Evolutionary conservation across 2,329 filamentous ascomycete genomes (phyloP).

Genomic region (Sarocladium kiliense): DNA sequence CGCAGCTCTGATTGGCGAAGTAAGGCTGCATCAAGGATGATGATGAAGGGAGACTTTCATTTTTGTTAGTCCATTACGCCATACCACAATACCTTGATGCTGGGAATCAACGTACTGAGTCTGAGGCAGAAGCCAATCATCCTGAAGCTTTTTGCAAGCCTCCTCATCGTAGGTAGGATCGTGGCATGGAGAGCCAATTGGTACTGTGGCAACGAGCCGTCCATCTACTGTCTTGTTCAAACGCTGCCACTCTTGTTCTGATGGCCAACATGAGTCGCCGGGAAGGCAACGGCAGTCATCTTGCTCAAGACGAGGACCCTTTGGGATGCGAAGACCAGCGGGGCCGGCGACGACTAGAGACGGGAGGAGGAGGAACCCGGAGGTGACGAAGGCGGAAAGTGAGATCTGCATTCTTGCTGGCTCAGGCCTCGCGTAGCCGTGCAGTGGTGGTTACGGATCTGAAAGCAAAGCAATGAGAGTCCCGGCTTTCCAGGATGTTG

Average conservation of each 20-base stretch:
- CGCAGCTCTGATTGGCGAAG: constrained; percentile 32
- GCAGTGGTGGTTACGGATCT: too few species aligned
- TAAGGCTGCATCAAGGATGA: constrained; percentile 35
- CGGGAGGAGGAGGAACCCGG: background rate
- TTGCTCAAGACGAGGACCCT: too few species aligned
- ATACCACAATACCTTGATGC: background rate
- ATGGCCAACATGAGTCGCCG: constrained; percentile 48
- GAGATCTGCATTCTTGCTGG: constrained; percentile 7
- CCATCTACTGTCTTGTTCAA: constrained; percentile 49
- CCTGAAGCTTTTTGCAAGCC: constrained; percentile 35
- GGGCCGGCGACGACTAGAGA: background rate
- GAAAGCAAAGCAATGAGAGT: too few species aligned
- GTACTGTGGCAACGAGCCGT: constrained; percentile 43
- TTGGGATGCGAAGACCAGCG: background rate
- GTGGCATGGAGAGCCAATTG: constrained; percentile 47
- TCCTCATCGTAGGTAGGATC: constrained; percentile 38
- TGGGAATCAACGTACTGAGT: constrained; percentile 3
- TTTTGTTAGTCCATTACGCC: constrained; percentile 6
- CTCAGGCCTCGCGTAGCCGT: background rate
- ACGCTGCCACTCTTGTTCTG: constrained; percentile 32
- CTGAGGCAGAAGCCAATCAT: constrained; percentile 31
- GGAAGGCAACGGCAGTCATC: constrained; percentile 41
- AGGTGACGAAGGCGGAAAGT: background rate
- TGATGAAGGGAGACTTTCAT: constrained; percentile 25
- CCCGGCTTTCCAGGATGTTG: background rate